Conservation (phyloP, 495 filamentous ascomycete genomes). For the Chaetomium tenue region DNA sequence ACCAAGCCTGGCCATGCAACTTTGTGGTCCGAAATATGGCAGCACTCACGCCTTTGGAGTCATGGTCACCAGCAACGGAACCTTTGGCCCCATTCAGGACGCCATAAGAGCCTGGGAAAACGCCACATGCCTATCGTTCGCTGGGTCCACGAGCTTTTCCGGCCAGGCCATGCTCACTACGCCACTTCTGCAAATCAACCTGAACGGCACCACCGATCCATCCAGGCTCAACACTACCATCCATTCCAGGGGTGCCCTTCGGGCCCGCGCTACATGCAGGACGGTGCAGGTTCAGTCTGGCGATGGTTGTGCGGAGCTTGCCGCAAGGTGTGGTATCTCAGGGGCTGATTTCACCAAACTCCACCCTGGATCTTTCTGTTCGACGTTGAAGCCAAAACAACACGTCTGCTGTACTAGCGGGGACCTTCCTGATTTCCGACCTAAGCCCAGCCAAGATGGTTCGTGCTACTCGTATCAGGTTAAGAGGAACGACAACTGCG, state of each 20-base stretch:
- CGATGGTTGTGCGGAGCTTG: conserved; percentile 43
- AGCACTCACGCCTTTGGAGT: conserved; percentile 38
- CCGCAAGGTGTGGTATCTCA: conserved; percentile 44
- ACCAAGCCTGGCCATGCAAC: conserved; percentile 38
- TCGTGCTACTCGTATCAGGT: conserved; percentile 42
- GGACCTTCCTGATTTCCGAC: conserved; percentile 39
- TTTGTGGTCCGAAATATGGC: conserved; percentile 33
- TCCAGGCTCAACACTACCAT: neutral
- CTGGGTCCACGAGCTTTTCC: conserved; percentile 19
- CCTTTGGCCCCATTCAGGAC: conserved; percentile 35
- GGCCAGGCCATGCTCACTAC: conserved; percentile 27
- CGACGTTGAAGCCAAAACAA: conserved; percentile 36
- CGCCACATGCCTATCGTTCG: conserved; percentile 35
- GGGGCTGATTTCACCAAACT: conserved; percentile 41
- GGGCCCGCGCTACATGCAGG: conserved; percentile 21
- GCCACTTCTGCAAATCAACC: conserved; percentile 7
- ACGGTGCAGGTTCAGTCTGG: conserved; percentile 27
- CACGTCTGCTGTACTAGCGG: conserved; percentile 51
- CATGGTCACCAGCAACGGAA: conserved; percentile 35
- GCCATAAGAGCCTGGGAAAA: conserved; percentile 39
- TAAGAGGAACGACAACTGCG: conserved; percentile 39
- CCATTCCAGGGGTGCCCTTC: neutral
- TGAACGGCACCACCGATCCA: neutral
- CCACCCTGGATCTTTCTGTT: conserved; percentile 42
- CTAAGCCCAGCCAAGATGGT: conserved; percentile 44